Base-by-base conservation (phyloP, 176 grass and related monocot species). In the Cocos nucifera region DNA sequence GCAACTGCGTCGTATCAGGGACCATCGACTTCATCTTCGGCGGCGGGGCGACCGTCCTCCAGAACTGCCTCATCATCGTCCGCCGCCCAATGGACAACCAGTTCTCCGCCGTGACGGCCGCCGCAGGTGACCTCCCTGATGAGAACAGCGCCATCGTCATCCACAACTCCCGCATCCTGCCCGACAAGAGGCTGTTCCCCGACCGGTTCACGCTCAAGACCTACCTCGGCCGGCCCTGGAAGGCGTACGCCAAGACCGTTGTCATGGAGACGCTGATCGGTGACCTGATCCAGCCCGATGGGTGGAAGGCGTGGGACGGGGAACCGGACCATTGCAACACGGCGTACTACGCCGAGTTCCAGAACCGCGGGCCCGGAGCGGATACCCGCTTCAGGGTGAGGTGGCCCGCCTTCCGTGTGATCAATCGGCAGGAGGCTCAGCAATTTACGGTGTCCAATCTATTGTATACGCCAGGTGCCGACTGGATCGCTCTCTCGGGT, bases 21-120 rank as follows among this genome's bases (percentile, higher is more conserved):
- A 94, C 89, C 15, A 71, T 94, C 52, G 84, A 88, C 75, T 94
- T 77, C 84, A 88, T 94, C 78, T 94, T 94, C 57, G 89, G 89
- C 77, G 88, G 88, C 70, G 77, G 84, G 12, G 89, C 78, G 3
- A 84, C 73, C 32, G 26, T 94, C 57, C 64, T 94, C 62, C 89
- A 94, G 74, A 94, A 85, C 78, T 88, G 84, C 84, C 79, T 94
- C 67, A 79, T 94, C 80, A 75, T 83, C 26, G 84, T 85, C 67
- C 78, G 89, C 10, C 79, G 83, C 58, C 89, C 89, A 28, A 73
- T 84, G 75, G 75, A 76, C 20, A 82, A 29, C 71, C 89, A 94
- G 71, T 23, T 49, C 39, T 85, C 79, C 69, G 85, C 82, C 58
- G 75, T 94, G 20, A 94, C 89, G 20, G 89, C 89, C 17, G 89